Evolutionary conservation across 208 protist genomes (phyloP).

Genomic region (Leptomonas pyrrhocoris): DNA sequence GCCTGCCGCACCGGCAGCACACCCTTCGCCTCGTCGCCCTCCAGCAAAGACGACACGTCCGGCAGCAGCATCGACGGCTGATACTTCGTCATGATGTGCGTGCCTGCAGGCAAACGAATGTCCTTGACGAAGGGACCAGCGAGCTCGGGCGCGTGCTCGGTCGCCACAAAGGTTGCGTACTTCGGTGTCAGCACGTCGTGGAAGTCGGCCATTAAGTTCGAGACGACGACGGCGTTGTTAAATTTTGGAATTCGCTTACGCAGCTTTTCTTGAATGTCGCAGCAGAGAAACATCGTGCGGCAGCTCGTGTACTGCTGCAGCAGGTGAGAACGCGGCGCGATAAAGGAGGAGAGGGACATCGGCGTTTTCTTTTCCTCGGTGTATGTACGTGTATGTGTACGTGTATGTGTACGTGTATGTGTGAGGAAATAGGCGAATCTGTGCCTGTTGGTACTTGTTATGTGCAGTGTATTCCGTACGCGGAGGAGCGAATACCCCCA

Average conservation of each 20-base stretch:
- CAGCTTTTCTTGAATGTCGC: slow-evolving; percentile 66
- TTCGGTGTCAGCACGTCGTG: slow-evolving; percentile 38
- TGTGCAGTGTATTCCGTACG: no score
- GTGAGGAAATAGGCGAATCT: no score
- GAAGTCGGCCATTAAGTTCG: slow-evolving; percentile 57
- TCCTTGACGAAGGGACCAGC: slow-evolving; percentile 55
- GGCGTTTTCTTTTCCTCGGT: background rate
- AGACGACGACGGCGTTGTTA: slow-evolving; percentile 56
- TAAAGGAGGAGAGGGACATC: slow-evolving; percentile 6
- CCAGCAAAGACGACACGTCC: slow-evolving; percentile 44
- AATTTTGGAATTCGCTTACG: slow-evolving; percentile 59
- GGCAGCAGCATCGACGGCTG: slow-evolving; percentile 58
- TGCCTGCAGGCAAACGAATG: slow-evolving; percentile 45
- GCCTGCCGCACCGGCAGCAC: slow-evolving; percentile 50
- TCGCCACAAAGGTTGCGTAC: slow-evolving; percentile 65
- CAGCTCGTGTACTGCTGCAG: slow-evolving; percentile 33
- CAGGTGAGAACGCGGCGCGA: slow-evolving; percentile 21
- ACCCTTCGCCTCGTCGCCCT: slow-evolving; percentile 20
- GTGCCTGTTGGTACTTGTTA: background rate
- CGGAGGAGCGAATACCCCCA: no score
- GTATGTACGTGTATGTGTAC: background rate
- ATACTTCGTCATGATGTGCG: slow-evolving; percentile 45
- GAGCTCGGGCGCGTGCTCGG: slow-evolving; percentile 76
- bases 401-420: no score
- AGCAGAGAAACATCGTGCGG: slow-evolving; percentile 60